A percentile compares a stretch with the other conserved stretches of the same genome.
phyloP scores from a whole-genome alignment of 2,329 filamentous ascomycete genomes.

The Chaetomium olivaceum region DNA sequence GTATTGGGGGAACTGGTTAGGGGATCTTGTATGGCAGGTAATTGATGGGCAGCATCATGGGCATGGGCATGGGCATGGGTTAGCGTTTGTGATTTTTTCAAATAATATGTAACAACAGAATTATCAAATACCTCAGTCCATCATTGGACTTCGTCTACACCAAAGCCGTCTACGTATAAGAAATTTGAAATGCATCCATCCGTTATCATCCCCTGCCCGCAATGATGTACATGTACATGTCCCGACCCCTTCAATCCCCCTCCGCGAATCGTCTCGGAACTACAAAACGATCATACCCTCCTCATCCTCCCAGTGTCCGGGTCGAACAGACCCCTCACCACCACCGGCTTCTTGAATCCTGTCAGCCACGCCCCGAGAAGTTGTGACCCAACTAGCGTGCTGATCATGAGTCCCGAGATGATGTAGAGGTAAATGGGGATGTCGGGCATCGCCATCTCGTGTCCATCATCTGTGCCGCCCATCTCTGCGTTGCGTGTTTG shows the following conservation, averaged over 20 bases:
- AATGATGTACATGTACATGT: neutral
- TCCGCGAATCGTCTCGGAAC: neutral
- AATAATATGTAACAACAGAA: neutral
- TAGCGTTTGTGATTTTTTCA: neutral
- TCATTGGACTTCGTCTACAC: neutral
- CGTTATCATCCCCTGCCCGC: too few relatives aligned
- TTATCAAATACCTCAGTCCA: neutral
- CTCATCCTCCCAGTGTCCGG: neutral
- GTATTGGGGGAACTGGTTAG: too few relatives aligned
- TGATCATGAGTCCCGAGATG: slow-evolving; percentile 13
- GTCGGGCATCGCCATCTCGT: slow-evolving; percentile 5
- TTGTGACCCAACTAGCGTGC: slow-evolving; percentile 7
- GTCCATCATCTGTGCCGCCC: neutral
- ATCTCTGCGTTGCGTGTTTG: neutral
- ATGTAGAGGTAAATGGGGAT: slow-evolving; percentile 19
- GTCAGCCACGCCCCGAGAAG: slow-evolving; percentile 19
- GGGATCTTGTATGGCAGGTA: too few relatives aligned
- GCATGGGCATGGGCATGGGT: too few relatives aligned
- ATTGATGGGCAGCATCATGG: too few relatives aligned
- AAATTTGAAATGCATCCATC: neutral
- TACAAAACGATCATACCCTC: neutral
- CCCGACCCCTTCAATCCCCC: neutral
- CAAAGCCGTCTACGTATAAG: neutral
- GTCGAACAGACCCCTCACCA: neutral
- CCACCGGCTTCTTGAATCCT: slow-evolving; percentile 15